A percentile compares a stretch with the other conserved stretches of the same genome.
phyloP scores from a whole-genome alignment of 768 basidiomycete genomes.

The Termitomyces sp. region DNA sequence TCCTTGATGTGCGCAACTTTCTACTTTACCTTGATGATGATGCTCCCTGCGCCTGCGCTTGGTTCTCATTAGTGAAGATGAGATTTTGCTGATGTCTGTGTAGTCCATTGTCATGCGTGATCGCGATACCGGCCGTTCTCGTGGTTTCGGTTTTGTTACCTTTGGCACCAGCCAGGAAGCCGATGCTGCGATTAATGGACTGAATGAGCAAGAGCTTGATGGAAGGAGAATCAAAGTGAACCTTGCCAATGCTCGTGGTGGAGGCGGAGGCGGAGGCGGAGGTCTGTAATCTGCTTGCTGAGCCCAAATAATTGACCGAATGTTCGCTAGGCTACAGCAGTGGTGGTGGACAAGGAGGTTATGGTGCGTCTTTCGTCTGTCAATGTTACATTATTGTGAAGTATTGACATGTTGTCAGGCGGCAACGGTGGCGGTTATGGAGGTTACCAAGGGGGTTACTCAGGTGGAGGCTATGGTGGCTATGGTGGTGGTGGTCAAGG shows the following conservation, averaged over 20 bases:
- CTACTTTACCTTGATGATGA: slow-evolving; percentile 24
- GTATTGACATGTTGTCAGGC: not conserved
- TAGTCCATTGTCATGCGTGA: slow-evolving; percentile 99
- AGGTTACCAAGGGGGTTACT: slow-evolving; percentile 1
- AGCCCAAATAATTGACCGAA: not conserved
- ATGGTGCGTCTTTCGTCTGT: slow-evolving; percentile 2
- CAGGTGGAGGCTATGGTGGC: slow-evolving; percentile 3
- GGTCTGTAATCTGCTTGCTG: slow-evolving; percentile 16
- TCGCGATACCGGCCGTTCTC: slow-evolving; percentile 94
- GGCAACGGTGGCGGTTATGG: not conserved
- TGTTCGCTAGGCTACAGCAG: slow-evolving; percentile 12
- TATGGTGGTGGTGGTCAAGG: slow-evolving; percentile 16
- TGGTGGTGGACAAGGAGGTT: slow-evolving; percentile 16
- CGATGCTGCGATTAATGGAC: slow-evolving; percentile 60
- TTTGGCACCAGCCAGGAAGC: slow-evolving; percentile 62
- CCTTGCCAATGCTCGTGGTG: slow-evolving; percentile 64
- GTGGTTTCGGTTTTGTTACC: slow-evolving; percentile 97
- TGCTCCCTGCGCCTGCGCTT: slow-evolving; percentile 14
- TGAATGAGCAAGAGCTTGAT: slow-evolving; percentile 93
- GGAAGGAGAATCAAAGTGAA: slow-evolving; percentile 90
- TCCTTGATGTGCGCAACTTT: slow-evolving; percentile 83
- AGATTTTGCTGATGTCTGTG: slow-evolving; percentile 34
- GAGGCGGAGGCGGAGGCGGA: slow-evolving; percentile 51
- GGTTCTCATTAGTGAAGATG: slow-evolving; percentile 23
- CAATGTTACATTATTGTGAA: not conserved